phyloP scores from a whole-genome alignment of 2,329 filamentous ascomycete species.

The Clarireedia sp. region DNA sequence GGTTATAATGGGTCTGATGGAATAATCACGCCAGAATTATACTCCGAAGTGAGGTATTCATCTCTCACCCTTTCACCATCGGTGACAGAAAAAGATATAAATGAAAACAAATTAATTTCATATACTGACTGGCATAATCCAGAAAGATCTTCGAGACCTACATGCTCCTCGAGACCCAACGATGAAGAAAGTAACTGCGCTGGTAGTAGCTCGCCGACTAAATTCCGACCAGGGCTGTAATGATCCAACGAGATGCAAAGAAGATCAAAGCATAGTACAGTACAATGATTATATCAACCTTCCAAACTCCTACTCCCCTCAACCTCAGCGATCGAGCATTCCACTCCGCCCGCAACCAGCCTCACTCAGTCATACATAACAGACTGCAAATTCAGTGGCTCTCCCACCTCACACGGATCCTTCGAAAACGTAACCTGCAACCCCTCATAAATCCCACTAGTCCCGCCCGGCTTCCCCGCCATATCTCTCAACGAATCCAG shows the following conservation, averaged over 20 bases:
- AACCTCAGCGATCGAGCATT: background rate
- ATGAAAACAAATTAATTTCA: too few species aligned
- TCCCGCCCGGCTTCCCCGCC: background rate
- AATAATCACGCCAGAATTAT: too few species aligned
- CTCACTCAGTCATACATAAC: slow-evolving; percentile 1
- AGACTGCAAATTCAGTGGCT: slow-evolving; percentile 3
- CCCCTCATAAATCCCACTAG: background rate
- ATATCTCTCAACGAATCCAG: slow-evolving; percentile 17
- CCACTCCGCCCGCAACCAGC: background rate
- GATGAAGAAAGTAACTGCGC: background rate
- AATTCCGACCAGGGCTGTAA: too few species aligned
- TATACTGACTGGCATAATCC: too few species aligned
- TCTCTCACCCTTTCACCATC: too few species aligned
- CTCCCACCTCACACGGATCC: slow-evolving; percentile 11
- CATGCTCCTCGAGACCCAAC: background rate
- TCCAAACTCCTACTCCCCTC: background rate
- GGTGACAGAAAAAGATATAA: too few species aligned
- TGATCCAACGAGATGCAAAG: too few species aligned
- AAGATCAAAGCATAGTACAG: too few species aligned
- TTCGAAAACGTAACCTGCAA: slow-evolving; percentile 10
- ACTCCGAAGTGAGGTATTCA: too few species aligned
- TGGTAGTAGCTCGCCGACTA: too few species aligned
- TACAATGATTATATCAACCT: background rate
- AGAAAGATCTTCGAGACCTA: too few species aligned
- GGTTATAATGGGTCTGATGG: too few species aligned